Base-by-base conservation (phyloP, 1,139 yeast species). In the Blastobotrys apis region DNA sequence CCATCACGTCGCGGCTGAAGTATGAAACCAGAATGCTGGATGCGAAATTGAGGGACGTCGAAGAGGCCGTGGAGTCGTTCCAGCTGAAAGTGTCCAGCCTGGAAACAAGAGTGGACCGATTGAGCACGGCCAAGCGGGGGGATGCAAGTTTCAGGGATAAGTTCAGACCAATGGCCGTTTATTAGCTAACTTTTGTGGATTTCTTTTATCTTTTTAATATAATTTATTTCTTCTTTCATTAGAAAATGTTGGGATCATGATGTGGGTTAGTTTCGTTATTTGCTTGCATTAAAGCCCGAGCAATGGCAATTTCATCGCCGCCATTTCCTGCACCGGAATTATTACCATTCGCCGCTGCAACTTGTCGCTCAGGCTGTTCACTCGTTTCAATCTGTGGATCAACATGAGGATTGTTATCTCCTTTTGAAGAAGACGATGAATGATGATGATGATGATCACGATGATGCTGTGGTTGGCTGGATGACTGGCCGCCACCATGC, bases 31-130 rank as follows among this genome's bases (percentile, higher is more conserved):
- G 94, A 46, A 73, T 86, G 41, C 72, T 92, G 19, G 75, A 75
- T 33, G 80, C 81, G 44, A 78, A 92, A 55, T 75, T 90, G 45
- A 77, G 80, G 45, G 97, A 92, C 58, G 81, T 88, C 21, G 95
- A 86, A 53, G 87, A 84, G 33, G 77, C 82, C 46, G 73, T 84
- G 50, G 73, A 77, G 43, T 63, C 71, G 22, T 74, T 75, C 71
- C 66, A 72, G 57, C 42, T 65, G 53, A 64, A 73, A 59, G 59
- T 74, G 59, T 54, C 64, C n/a, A 54, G 60, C 2, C 53, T 72
- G 44, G 71, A 69, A 47, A 51, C 57, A 17, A 55, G 63, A 3
- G 56, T 60, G 33, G 62, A 56, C 20, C 41, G 53, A n/a, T 43
- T 56, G n/a, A 56, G 53, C 33, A 23, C 33, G 8, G 10, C 39